Percentiles rank a stretch among this genome's conserved stretches.
These are phyloP conservation scores for Trichoderma sp. DNA, from an alignment of 2,329 filamentous ascomycete genomes.

Conservation along the genomic window DNA sequence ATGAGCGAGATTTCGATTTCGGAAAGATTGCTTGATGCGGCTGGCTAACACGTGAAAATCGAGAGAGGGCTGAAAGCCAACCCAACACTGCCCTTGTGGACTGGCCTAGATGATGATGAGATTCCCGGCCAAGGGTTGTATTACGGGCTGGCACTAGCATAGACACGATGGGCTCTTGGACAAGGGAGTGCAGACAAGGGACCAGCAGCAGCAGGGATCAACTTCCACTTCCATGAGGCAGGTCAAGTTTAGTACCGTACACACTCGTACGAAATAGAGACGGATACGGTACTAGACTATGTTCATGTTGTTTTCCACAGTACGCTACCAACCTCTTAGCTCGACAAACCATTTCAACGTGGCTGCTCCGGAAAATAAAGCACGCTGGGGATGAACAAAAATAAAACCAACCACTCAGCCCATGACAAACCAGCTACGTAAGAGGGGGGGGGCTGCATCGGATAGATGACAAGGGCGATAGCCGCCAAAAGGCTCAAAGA, in stretches of 20 bases:
- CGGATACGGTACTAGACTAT: background rate
- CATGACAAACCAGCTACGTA: background rate
- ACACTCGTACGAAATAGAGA: background rate
- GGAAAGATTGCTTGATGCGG: background rate
- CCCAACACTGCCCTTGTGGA: background rate
- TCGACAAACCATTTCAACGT: background rate
- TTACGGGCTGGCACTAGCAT: background rate
- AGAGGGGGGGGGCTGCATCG: background rate
- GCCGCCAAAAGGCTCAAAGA: background rate
- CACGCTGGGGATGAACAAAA: background rate
- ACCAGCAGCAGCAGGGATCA: background rate
- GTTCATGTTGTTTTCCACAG: background rate
- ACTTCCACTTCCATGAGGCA: background rate
- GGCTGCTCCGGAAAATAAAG: background rate
- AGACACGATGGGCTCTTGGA: background rate
- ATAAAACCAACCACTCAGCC: background rate
- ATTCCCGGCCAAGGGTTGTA: background rate
- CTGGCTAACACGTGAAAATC: background rate
- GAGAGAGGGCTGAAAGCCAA: background rate
- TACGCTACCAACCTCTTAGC: background rate
- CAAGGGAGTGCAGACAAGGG: background rate
- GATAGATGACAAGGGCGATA: background rate
- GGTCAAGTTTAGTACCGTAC: background rate
- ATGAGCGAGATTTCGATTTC: background rate
- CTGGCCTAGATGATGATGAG: background rate